Evolutionary conservation across 805 yeast species (phyloP).

Genomic region (Wickerhamomyces strasburgensis): DNA sequence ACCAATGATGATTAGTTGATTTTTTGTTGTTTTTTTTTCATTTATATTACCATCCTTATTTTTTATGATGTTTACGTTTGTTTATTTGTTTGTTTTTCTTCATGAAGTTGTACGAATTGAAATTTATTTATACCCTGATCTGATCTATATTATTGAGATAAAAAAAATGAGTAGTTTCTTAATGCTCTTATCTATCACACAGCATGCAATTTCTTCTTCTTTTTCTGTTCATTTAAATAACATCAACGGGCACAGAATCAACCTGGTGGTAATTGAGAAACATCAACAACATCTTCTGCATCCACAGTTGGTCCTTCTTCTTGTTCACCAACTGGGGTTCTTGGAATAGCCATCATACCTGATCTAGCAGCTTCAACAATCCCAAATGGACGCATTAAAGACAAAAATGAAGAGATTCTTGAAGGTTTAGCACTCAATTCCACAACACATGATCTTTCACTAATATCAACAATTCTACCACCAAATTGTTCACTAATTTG

Average conservation of each 20-base stretch:
- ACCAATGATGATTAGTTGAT: not conserved
- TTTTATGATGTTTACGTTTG: not conserved
- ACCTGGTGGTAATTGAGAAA: slow-evolving; percentile 93
- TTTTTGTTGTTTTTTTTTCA: not conserved
- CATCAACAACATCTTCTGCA: slow-evolving; percentile 74
- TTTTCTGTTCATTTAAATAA: too few relatives aligned
- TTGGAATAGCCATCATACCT: slow-evolving; percentile 98
- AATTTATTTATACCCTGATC: too few relatives aligned
- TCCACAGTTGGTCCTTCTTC: slow-evolving; percentile 48
- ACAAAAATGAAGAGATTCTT: slow-evolving; percentile 80
- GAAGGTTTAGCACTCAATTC: slow-evolving; percentile 94
- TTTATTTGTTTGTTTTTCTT: not conserved
- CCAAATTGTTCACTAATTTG: slow-evolving; percentile 83
- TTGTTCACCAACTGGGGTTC: slow-evolving; percentile 77
- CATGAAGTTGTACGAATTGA: too few relatives aligned
- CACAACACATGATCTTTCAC: slow-evolving; percentile 89
- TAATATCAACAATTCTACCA: slow-evolving; percentile 86
- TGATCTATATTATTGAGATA: too few relatives aligned
- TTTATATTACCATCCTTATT: not conserved
- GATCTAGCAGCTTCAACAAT: slow-evolving; percentile 93
- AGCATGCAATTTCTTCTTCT: too few relatives aligned
- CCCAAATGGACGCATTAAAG: slow-evolving; percentile 92
- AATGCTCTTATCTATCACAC: too few relatives aligned
- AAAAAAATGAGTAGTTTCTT: too few relatives aligned
- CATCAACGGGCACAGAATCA: too few relatives aligned